phyloP scores from a whole-genome alignment of 352 stramenopile species.

The Pythium phragmiticola region DNA sequence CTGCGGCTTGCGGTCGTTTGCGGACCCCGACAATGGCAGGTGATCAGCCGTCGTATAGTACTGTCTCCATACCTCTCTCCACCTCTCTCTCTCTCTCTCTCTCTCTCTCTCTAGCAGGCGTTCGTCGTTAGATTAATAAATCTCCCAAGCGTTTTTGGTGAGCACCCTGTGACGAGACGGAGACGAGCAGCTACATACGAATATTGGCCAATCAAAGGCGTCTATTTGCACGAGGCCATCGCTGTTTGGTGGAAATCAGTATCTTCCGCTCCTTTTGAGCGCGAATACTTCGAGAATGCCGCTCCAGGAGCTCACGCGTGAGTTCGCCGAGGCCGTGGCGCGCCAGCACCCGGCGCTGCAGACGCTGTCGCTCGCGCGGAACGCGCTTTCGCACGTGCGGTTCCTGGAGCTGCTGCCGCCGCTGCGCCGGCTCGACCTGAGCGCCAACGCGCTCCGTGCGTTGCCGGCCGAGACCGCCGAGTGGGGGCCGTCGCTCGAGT shows the following conservation, averaged over 20 bases:
- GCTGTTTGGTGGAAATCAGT: slow-evolving; percentile 2
- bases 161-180: not conserved
- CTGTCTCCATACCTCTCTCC: not conserved
- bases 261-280: not conserved
- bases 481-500: slow-evolving; percentile 40
- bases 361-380: slow-evolving; percentile 60
- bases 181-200: not conserved
- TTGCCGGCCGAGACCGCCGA: slow-evolving; percentile 38
- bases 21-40: not conserved
- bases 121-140: too few species aligned
- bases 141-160: too few species aligned
- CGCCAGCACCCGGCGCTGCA: slow-evolving; percentile 56
- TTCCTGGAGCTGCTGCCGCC: slow-evolving; percentile 51
- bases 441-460: slow-evolving; percentile 42
- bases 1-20: slow-evolving; percentile 54
- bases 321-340: slow-evolving; percentile 66
- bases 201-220: not conserved
- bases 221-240: not conserved
- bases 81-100: too few species aligned
- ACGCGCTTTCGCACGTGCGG: slow-evolving; percentile 47
- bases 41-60: not conserved
- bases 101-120: too few species aligned
- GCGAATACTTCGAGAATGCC: slow-evolving; percentile 32
- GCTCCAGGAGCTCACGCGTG: slow-evolving; percentile 50
- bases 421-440: slow-evolving; percentile 59